A percentile compares a stretch with the other conserved stretches of the same genome.
Conservation (phyloP, 2,329 filamentous ascomycete genomes). For the Trichophyton equinum region DNA sequence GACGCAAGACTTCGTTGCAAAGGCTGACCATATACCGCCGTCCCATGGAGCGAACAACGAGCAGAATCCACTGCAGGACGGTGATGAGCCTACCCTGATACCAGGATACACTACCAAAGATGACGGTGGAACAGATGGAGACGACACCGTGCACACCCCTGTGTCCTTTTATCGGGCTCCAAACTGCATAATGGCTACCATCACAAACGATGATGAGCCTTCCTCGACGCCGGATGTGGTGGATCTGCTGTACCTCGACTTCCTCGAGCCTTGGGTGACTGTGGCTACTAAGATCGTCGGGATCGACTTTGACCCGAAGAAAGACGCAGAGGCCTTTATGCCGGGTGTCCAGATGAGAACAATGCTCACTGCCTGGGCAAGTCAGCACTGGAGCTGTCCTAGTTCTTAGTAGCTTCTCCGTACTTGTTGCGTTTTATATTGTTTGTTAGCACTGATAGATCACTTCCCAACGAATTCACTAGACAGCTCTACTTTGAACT, state of each 20-base stretch:
- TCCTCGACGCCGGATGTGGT: conserved; percentile 49
- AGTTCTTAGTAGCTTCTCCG: background rate
- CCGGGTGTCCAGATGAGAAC: conserved; percentile 43
- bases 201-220: conserved; percentile 25
- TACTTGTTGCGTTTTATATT: too few species aligned
- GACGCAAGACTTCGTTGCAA: conserved; percentile 14
- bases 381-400: conserved; percentile 40
- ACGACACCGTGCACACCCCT: conserved; percentile 71
- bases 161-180: conserved; percentile 67
- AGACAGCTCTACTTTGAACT: too few species aligned
- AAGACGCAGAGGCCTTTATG: conserved; percentile 42
- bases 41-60: conserved; percentile 1
- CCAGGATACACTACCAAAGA: conserved; percentile 85
- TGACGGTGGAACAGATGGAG: conserved; percentile 69
- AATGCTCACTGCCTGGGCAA: conserved; percentile 48
- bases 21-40: conserved; percentile 8
- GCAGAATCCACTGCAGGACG: conserved; percentile 6
- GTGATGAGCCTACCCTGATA: conserved; percentile 28
- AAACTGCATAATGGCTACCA: conserved; percentile 65
- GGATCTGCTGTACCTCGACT: conserved; percentile 84
- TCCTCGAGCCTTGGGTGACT: conserved; percentile 71
- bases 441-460: too few species aligned
- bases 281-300: conserved; percentile 55
- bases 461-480: background rate
- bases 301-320: conserved; percentile 35